Conservation (phyloP, 495 filamentous ascomycete species). For the Neurospora sp. region DNA sequence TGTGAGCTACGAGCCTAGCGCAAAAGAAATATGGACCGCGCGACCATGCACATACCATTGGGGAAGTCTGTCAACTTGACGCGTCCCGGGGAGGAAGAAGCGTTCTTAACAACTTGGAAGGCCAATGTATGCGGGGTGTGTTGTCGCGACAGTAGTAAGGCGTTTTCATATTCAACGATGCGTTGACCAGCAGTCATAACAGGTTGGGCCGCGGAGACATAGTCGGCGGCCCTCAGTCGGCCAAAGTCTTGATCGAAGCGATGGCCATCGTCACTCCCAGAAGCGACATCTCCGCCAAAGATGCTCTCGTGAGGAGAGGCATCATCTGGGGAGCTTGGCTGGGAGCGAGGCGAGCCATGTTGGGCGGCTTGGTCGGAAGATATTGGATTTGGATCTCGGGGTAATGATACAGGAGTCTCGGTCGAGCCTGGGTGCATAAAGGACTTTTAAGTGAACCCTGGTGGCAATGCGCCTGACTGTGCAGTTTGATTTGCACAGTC, state of each 20-base stretch:
- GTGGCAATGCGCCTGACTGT: conserved; percentile 50
- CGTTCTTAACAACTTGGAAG: conserved; percentile 54
- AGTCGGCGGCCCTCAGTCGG: conserved; percentile 29
- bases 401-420: conserved; percentile 37
- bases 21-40: not conserved
- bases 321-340: conserved; percentile 25
- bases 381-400: not conserved
- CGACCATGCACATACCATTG: conserved; percentile 52
- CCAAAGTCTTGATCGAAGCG: conserved; percentile 29
- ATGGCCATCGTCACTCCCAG: conserved; percentile 17
- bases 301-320: conserved; percentile 19
- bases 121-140: conserved; percentile 36
- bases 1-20: conserved; percentile 8
- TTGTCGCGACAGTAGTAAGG: conserved; percentile 36
- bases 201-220: not conserved
- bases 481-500: conserved; percentile 36
- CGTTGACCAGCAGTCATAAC: conserved; percentile 41
- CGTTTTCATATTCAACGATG: conserved; percentile 66
- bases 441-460: conserved; percentile 32
- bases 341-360: conserved; percentile 62
- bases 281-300: conserved; percentile 8
- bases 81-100: conserved; percentile 28
- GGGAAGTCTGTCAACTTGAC: conserved; percentile 58
- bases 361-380: conserved; percentile 38
- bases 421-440: conserved; percentile 87